Evolutionary conservation across 2,329 filamentous ascomycete species (phyloP).

Genomic region (Akanthomyces lecanii): DNA sequence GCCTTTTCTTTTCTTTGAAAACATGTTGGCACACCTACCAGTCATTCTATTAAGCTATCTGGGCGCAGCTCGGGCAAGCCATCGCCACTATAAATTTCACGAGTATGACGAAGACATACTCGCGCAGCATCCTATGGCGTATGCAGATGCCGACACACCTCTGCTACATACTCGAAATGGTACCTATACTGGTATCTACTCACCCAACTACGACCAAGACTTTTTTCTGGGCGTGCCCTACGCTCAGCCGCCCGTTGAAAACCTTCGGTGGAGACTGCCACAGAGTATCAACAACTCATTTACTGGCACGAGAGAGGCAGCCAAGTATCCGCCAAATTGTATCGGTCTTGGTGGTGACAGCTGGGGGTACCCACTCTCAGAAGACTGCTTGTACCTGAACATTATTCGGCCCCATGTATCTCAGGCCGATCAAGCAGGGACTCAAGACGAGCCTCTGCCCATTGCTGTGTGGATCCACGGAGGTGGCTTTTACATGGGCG

Average conservation of each 20-base stretch:
- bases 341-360: neutral
- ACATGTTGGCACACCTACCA: neutral
- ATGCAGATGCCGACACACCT: neutral
- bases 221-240: conserved; percentile 51
- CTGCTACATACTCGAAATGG: conserved; percentile 1
- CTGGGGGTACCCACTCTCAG: neutral
- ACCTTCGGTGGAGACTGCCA: neutral
- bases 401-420: neutral
- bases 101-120: neutral
- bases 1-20: neutral
- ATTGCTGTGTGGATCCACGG: neutral
- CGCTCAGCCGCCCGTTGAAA: conserved; percentile 34
- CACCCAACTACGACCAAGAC: conserved; percentile 35
- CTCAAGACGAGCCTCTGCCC: neutral
- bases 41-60: neutral
- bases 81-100: conserved; percentile 1
- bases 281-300: neutral
- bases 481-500: conserved; percentile 4
- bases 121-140: neutral
- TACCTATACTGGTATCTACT: conserved; percentile 38
- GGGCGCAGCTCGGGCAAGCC: neutral
- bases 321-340: neutral
- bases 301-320: neutral
- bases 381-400: neutral
- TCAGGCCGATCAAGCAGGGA: neutral